A percentile compares a stretch with the other conserved stretches of the same genome.
phyloP scores from a whole-genome alignment of 2,329 filamentous ascomycete genomes.

The Huntiella omanensis region DNA sequence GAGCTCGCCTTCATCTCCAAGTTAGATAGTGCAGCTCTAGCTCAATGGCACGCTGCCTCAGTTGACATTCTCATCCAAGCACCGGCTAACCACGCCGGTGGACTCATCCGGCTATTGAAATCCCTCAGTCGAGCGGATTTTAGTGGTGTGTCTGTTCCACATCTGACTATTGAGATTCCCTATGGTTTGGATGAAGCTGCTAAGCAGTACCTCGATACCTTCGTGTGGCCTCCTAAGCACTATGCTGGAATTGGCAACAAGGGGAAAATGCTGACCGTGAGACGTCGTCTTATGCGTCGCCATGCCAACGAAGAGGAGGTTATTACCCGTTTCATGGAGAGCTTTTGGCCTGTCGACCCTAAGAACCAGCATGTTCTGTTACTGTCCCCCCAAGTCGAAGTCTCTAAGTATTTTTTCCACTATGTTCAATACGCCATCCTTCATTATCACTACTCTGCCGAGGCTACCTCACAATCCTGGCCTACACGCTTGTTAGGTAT shows the following conservation, averaged over 20 bases:
- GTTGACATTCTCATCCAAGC: constrained; percentile 77
- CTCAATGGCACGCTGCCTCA: constrained; percentile 58
- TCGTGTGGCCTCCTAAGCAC: constrained; percentile 44
- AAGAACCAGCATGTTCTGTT: constrained; percentile 58
- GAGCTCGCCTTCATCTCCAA: constrained; percentile 59
- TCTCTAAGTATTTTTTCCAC: constrained; percentile 68
- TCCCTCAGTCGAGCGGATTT: constrained; percentile 65
- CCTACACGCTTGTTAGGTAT: constrained; percentile 50
- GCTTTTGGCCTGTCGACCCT: constrained; percentile 60
- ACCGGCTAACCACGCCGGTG: constrained; percentile 48
- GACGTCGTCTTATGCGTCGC: constrained; percentile 49
- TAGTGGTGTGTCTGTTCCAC: constrained; percentile 46
- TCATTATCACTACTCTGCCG: constrained; percentile 53
- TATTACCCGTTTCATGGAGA: constrained; percentile 60
- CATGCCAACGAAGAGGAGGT: constrained; percentile 48
- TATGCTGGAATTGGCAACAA: neutral
- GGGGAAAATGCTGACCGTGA: constrained; percentile 40
- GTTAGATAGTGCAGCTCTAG: constrained; percentile 54
- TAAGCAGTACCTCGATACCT: constrained; percentile 39
- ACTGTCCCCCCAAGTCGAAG: constrained; percentile 61
- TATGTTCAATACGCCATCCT: constrained; percentile 66
- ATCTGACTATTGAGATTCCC: constrained; percentile 72
- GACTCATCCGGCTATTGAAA: constrained; percentile 54
- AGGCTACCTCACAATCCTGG: constrained; percentile 25
- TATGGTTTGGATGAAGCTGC: constrained; percentile 46